Percentiles rank a stretch among this genome's conserved stretches.
These are phyloP conservation scores for Candida sojae DNA, from an alignment of 1,139 yeast species.

Conservation along the genomic window DNA sequence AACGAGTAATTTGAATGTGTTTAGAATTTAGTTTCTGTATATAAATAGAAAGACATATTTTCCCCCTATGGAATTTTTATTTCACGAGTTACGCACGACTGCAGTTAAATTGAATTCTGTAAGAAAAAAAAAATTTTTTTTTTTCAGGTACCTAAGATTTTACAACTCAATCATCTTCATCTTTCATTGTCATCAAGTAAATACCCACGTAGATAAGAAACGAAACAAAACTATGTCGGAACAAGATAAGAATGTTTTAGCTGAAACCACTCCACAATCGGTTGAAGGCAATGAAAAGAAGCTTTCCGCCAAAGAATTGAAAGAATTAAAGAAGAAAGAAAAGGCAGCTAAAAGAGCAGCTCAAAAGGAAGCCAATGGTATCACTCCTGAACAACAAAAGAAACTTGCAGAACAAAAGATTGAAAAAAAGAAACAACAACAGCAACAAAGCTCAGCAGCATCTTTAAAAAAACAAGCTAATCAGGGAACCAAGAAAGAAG, in stretches of 20 bases:
- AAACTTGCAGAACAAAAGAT: conserved; percentile 42
- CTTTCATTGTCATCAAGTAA: background rate
- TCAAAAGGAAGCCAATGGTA: conserved; percentile 57
- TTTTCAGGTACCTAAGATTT: background rate
- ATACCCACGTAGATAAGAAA: background rate
- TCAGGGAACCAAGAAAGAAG: conserved; percentile 50
- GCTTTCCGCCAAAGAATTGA: conserved; percentile 78
- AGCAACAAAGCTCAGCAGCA: conserved; percentile 10
- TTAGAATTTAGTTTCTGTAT: too few relatives aligned
- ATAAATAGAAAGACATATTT: too few relatives aligned
- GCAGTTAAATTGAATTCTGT: background rate
- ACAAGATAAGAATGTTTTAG: conserved; percentile 6
- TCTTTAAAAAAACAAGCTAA: conserved; percentile 57
- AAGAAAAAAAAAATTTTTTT: background rate
- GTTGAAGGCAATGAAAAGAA: conserved; percentile 16
- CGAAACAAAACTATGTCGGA: conserved; percentile 4
- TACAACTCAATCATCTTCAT: background rate
- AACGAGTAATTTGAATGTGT: background rate
- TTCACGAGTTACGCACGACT: background rate
- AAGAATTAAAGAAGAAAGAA: conserved; percentile 84
- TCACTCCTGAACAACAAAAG: conserved; percentile 45
- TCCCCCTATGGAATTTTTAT: background rate
- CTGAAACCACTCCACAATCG: conserved; percentile 7
- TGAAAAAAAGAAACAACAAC: conserved; percentile 35
- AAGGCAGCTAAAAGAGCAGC: conserved; percentile 87